Conservation (phyloP, 768 basidiomycete species). For the Trametes maxima region DNA sequence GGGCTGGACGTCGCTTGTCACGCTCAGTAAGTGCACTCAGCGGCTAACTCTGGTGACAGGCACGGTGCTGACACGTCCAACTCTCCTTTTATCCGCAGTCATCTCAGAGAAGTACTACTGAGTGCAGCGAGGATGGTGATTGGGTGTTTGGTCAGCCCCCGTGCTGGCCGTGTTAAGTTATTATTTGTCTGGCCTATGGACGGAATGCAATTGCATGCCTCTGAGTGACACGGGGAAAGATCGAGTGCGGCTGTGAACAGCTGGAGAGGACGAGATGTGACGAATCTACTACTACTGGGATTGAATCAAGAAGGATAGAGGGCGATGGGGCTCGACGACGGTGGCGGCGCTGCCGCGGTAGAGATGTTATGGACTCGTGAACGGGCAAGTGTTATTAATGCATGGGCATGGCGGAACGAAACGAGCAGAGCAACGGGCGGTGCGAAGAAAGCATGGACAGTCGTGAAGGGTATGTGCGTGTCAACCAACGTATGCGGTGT, state of each 20-base stretch:
- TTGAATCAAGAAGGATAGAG: too few relatives aligned
- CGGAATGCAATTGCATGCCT: too few relatives aligned
- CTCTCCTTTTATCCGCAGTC: slow-evolving; percentile 41
- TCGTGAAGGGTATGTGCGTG: slow-evolving; percentile 7
- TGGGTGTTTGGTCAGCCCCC: too few relatives aligned
- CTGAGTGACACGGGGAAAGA: too few relatives aligned
- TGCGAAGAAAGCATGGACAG: slow-evolving; percentile 4
- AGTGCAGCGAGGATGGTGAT: slow-evolving; percentile 30
- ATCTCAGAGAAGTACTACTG: slow-evolving; percentile 63
- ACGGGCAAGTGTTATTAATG: neutral
- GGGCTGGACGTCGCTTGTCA: slow-evolving; percentile 91
- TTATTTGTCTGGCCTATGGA: neutral
- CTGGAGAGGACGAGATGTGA: too few relatives aligned
- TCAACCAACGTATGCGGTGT: neutral
- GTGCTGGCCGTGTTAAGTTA: neutral
- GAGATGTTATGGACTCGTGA: neutral
- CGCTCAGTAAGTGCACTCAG: slow-evolving; percentile 69
- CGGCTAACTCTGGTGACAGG: neutral
- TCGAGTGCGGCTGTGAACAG: too few relatives aligned
- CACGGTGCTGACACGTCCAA: slow-evolving; percentile 3
- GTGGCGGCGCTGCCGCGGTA: neutral
- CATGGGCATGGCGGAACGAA: neutral
- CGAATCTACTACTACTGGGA: too few relatives aligned
- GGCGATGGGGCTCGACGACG: too few relatives aligned
- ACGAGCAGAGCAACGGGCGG: neutral